Percentiles rank a stretch among this genome's conserved stretches.
phyloP scores from a whole-genome alignment of 352 stramenopile species.

The Phytophthora podocarpi region DNA sequence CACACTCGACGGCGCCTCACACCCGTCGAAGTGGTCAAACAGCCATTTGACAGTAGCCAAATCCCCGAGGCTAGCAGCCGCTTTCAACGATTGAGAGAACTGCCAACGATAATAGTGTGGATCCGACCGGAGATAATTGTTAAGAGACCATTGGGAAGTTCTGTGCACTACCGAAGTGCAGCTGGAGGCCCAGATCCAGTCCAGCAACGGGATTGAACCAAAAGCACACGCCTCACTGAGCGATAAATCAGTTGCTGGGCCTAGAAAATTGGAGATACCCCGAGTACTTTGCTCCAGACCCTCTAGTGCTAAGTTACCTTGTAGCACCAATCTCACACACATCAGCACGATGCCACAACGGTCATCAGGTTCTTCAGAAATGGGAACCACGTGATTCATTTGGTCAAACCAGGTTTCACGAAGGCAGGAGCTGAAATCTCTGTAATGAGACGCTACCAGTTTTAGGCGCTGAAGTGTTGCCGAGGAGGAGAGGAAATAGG shows the following conservation, averaged over 20 bases:
- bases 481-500: too few species aligned
- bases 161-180: background rate
- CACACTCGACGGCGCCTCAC: background rate
- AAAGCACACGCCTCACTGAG: background rate
- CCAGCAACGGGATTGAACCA: background rate
- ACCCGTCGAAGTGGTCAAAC: background rate
- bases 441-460: too few species aligned
- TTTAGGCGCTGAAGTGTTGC: too few species aligned
- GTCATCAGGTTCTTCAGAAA: too few species aligned
- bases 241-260: background rate
- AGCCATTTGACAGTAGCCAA: slow-evolving; percentile 5
- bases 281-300: too few species aligned
- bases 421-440: too few species aligned
- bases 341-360: background rate
- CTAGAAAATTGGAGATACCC: slow-evolving; percentile 11
- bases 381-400: too few species aligned
- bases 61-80: background rate
- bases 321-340: too few species aligned
- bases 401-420: too few species aligned
- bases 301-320: background rate
- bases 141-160: background rate
- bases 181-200: slow-evolving; percentile 11
- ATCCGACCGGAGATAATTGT: slow-evolving; percentile 5
- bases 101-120: background rate
- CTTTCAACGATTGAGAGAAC: background rate